A percentile compares a stretch with the other conserved stretches of the same genome.
Evolutionary conservation across 1,139 yeast species (phyloP).

Genomic region (Magnusiomyces suaveolens): DNA sequence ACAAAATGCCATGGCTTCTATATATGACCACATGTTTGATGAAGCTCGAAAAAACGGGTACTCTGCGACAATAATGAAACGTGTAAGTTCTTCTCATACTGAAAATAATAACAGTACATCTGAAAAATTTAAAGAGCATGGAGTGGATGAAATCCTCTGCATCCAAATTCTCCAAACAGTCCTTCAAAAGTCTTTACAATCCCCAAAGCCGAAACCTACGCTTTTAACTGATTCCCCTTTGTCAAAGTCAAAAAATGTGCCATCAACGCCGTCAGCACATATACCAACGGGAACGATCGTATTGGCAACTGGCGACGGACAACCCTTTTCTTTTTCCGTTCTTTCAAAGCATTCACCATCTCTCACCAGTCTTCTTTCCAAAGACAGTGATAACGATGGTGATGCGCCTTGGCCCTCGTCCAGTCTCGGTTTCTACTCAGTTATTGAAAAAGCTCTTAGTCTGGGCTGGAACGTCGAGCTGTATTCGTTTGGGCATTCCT

Average conservation of each 20-base stretch:
- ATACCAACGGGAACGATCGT: slow-evolving; percentile 17
- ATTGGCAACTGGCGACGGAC: slow-evolving; percentile 24
- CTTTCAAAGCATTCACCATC: background rate
- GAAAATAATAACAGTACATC: background rate
- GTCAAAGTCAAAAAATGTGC: background rate
- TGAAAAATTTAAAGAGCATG: slow-evolving; percentile 14
- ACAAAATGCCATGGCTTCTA: background rate
- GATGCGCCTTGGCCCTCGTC: background rate
- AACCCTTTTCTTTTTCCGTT: slow-evolving; percentile 15
- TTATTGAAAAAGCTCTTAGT: slow-evolving; percentile 16
- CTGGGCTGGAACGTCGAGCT: slow-evolving; percentile 22
- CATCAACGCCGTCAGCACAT: background rate
- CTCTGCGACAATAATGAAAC: slow-evolving; percentile 10
- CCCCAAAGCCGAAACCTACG: background rate
- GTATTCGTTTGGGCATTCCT: slow-evolving; percentile 18
- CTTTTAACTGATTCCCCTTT: background rate
- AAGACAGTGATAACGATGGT: background rate
- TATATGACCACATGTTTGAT: slow-evolving; percentile 12
- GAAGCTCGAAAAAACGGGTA: slow-evolving; percentile 5
- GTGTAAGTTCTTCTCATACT: background rate
- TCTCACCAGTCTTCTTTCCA: background rate
- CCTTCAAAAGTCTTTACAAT: background rate
- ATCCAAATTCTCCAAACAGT: slow-evolving; percentile 12
- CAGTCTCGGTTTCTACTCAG: slow-evolving; percentile 16
- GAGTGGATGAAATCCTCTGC: slow-evolving; percentile 21